Base-by-base conservation (phyloP, 176 grass and related monocot genomes). In the Miscanthus lutarioriparius region DNA sequence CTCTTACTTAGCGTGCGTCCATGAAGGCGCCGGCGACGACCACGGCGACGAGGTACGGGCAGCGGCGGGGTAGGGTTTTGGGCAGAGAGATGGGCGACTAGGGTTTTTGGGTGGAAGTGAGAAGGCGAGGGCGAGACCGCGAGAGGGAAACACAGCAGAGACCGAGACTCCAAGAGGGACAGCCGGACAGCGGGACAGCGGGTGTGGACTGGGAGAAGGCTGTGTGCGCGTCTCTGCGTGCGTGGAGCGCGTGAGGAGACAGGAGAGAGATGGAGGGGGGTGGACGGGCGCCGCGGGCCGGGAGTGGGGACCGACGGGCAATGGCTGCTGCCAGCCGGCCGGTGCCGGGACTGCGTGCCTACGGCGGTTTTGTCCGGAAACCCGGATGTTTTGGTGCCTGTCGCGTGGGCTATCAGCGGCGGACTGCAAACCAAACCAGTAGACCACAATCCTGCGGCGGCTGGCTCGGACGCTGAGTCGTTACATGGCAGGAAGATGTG, bases 71-170 rank as follows among this genome's bases (percentile, higher is more conserved):
- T 67, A 27, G 67, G 82, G 84, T 87, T 87, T 90, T 56, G 81
- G 33, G 41, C 22, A 47, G 22, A 3, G n/a, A 28, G 61, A 43
- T 35, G 25, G 53, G 81, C 33, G 44, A 71, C 80, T 92, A 92
- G 92, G 92, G 89, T 90, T 92, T 91, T 90, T 76, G 33, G 67
- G 62, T 64, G 26, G 68, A 8, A 45, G 25, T 74, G 75, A 36
- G 45, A 40, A 13, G 4, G 38, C 27, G 54, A 27, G 38, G 16
- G 81, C 16, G 67, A 30, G 53, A 48, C 69, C 51, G 67, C 30
- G 66, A 82, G 75, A 6, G 67, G 2, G 45, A 17, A 2, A 10
- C 64, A 12, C 45, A 30, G 16, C 16, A 9, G 44, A 0, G 41
- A 35, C 2, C 23, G 25, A 27, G 67, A 10, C 2, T 9, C 58